Base-by-base conservation (phyloP, 73 alveolate species). In the Urostyla sp. region DNA sequence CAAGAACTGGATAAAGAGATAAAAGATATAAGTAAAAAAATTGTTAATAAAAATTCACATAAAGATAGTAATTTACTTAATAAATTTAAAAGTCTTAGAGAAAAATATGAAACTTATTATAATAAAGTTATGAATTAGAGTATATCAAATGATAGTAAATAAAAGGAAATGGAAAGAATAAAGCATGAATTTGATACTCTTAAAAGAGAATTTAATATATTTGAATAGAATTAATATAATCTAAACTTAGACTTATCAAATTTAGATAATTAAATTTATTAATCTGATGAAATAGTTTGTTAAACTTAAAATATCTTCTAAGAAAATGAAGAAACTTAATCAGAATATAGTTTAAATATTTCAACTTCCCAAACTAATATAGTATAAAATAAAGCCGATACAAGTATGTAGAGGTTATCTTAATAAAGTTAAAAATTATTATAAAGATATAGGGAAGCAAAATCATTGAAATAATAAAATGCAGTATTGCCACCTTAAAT, bases 371-470 rank as follows among this genome's bases (percentile, higher is more conserved):
- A 63, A 20, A 69, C 44, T 24, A 44, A 24, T 18, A 27, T 5
- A 40, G 52, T 16, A 16, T 11, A 40, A 6, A 49, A 7, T 11
- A 18, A 50, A 20, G 63, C 34, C 11, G 20, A 50, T 50, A 50
- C 63, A 13, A 18, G 32, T 13, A 31, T 11, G 10, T 11, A 50
- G 63, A 45, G 83, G 34, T 24, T 69, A 10, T 37, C 59, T 69
- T 5, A 69, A 23, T 67, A 69, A 48, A 69, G 83, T 23, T 38
- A 69, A 49, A 69, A 69, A 18, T 45, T 69, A 49, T 54, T 69
- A 20, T 53, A 69, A 21, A 45, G 49, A 30, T 69, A 69, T 30
- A 44, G 83, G 16, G 83, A 69, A 28, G 83, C 83, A 13, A 69
- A 69, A 31, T 23, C 16, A 30, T 4, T 2, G 38, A 69, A 69